Evolutionary conservation across 2,329 filamentous ascomycete genomes (phyloP).

Genomic region (Phaeomoniella chlamydospora): DNA sequence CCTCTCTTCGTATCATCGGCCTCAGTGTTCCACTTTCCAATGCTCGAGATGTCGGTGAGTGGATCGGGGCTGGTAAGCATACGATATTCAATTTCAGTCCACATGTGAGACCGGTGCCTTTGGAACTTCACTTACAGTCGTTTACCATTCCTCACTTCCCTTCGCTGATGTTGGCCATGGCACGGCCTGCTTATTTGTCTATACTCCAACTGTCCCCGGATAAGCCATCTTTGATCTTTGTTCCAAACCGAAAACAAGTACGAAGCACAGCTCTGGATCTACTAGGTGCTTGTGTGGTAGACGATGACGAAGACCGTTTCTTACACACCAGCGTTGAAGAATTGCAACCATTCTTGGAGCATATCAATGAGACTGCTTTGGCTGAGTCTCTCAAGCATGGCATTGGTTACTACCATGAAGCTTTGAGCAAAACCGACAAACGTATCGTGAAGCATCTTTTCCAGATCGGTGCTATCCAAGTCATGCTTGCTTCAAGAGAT

Average conservation of each 20-base stretch:
- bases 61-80: slow-evolving; percentile 95
- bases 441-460: slow-evolving; percentile 89
- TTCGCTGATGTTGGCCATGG: slow-evolving; percentile 97
- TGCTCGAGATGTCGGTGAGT: slow-evolving; percentile 86
- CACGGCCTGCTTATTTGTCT: slow-evolving; percentile 79
- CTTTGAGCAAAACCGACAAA: slow-evolving; percentile 75
- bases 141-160: slow-evolving; percentile 95
- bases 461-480: slow-evolving; percentile 75
- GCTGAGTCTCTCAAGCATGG: slow-evolving; percentile 85
- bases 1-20: slow-evolving; percentile 73
- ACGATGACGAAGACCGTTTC: slow-evolving; percentile 89
- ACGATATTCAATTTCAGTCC: slow-evolving; percentile 99
- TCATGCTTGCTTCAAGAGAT: slow-evolving; percentile 69
- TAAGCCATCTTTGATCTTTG: slow-evolving; percentile 82
- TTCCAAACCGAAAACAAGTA: slow-evolving; percentile 86
- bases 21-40: slow-evolving; percentile 87
- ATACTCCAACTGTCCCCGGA: slow-evolving; percentile 78
- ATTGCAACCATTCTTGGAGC: slow-evolving; percentile 65
- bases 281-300: slow-evolving; percentile 70
- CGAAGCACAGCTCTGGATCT: slow-evolving; percentile 76
- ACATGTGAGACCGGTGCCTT: slow-evolving; percentile 70
- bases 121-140: slow-evolving; percentile 89
- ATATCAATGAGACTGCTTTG: slow-evolving; percentile 72
- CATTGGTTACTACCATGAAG: slow-evolving; percentile 95
- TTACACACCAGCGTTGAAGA: slow-evolving; percentile 72